Conservation (phyloP, 2,329 filamentous ascomycete genomes). For the Talaromyces sp. region DNA sequence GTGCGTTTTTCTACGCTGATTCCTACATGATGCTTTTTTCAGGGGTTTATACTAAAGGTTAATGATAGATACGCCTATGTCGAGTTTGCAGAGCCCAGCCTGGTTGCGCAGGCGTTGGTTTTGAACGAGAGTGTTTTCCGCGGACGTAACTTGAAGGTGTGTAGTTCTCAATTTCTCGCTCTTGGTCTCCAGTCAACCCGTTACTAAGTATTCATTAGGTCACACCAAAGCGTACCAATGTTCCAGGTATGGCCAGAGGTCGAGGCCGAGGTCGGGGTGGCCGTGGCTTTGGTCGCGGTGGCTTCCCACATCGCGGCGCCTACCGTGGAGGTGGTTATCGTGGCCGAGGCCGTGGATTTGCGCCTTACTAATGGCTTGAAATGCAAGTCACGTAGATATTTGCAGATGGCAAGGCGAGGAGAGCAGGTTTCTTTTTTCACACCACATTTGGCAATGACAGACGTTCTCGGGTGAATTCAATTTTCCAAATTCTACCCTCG, state of each 20-base stretch:
- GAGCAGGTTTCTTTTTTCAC: neutral
- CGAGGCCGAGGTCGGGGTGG: constrained; percentile 50
- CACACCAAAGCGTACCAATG: constrained; percentile 89
- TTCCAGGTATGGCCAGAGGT: constrained; percentile 88
- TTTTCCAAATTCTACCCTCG: neutral
- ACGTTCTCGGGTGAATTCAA: neutral
- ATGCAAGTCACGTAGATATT: neutral
- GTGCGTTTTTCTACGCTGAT: constrained; percentile 50
- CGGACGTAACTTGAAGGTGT: constrained; percentile 88
- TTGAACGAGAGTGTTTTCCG: constrained; percentile 96
- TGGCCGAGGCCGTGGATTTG: constrained; percentile 42
- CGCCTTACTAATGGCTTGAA: constrained; percentile 37
- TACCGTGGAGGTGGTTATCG: constrained; percentile 53
- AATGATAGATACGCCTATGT: constrained; percentile 87
- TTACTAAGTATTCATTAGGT: constrained; percentile 48
- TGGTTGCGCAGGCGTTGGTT: constrained; percentile 88
- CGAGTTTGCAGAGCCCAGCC: constrained; percentile 89
- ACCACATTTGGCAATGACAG: too few relatives aligned
- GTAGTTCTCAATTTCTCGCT: neutral
- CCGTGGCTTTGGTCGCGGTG: constrained; percentile 45
- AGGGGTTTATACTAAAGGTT: constrained; percentile 17
- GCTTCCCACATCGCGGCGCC: constrained; percentile 50
- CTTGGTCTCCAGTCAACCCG: neutral
- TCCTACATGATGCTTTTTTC: constrained; percentile 13
- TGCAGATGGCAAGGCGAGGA: neutral